Evolutionary conservation across 202 grass and related monocot genomes (phyloP).

Genomic region (Musa balbisiana): DNA sequence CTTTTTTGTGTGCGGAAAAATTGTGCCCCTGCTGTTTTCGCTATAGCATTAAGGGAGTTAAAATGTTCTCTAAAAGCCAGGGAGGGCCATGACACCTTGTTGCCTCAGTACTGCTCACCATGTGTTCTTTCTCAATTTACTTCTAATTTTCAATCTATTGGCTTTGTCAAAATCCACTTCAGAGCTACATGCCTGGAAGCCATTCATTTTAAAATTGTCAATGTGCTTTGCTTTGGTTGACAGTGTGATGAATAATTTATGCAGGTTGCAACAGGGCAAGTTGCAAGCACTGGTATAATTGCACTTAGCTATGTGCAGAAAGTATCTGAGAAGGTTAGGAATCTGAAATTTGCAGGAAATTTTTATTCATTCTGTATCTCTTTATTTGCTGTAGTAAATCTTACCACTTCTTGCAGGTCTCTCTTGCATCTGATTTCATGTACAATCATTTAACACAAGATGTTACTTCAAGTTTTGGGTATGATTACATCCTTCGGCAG

Average conservation of each 20-base stretch:
- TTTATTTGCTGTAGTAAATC: not conserved
- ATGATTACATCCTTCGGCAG: constrained; percentile 83
- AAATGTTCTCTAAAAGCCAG: not conserved
- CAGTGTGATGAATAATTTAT: not conserved
- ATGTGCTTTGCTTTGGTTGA: not conserved
- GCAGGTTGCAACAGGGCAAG: constrained; percentile 69
- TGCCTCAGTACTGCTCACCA: not conserved
- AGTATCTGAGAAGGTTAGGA: constrained; percentile 63
- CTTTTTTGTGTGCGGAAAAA: too few species aligned
- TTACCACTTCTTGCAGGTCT: constrained; percentile 48
- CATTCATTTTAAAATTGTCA: not conserved
- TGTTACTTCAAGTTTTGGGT: constrained; percentile 57
- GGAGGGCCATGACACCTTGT: not conserved
- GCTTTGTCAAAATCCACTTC: not conserved
- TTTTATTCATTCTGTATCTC: constrained; percentile 9
- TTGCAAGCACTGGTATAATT: constrained; percentile 55
- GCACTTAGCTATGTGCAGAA: constrained; percentile 70
- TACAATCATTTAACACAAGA: constrained; percentile 59
- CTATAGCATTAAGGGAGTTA: not conserved
- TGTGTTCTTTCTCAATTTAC: not conserved
- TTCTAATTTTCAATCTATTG: not conserved
- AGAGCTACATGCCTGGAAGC: too few species aligned
- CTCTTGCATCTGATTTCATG: constrained; percentile 78
- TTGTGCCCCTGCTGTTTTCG: too few species aligned
- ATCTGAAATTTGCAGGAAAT: not conserved